Evolutionary conservation across 306 rosid species (phyloP).

Genomic region (Carpinus fangiana): DNA sequence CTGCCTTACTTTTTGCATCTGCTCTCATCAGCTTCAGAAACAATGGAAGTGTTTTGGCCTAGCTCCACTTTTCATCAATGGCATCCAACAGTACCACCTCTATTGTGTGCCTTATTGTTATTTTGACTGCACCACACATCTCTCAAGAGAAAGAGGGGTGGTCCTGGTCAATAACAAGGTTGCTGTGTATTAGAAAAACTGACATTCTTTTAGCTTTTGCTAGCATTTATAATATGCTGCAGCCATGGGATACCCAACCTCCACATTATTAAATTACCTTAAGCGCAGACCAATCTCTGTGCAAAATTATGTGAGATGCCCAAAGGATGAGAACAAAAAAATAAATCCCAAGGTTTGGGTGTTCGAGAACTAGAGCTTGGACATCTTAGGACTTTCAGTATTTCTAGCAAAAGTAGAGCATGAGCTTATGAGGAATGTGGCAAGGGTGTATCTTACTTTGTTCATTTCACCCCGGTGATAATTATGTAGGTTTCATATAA

Average conservation of each 20-base stretch:
- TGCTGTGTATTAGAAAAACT: not conserved
- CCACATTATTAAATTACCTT: not conserved
- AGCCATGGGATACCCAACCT: not conserved
- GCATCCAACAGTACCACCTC: not conserved
- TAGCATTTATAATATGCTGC: conserved; percentile 9
- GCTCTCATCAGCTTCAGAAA: not conserved
- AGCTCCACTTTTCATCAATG: not conserved
- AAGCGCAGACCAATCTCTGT: not conserved
- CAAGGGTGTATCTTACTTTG: not conserved
- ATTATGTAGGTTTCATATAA: not conserved
- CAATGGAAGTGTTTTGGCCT: not conserved
- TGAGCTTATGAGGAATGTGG: not conserved
- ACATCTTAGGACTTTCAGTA: not conserved
- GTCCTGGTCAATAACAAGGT: not conserved
- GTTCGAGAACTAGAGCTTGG: not conserved
- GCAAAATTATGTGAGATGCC: not conserved
- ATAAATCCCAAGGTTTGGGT: not conserved
- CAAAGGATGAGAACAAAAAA: not conserved
- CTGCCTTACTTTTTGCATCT: not conserved
- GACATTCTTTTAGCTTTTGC: conserved; percentile 3
- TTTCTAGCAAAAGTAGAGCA: not conserved
- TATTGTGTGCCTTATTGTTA: not conserved
- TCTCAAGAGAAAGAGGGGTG: not conserved
- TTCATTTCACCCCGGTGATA: not conserved
- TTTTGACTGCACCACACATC: not conserved